A percentile compares a stretch with the other conserved stretches of the same genome.
These are phyloP conservation scores for Naganishia liquefaciens DNA, from an alignment of 1,284 basidiomycete species.

Conservation along the genomic window DNA sequence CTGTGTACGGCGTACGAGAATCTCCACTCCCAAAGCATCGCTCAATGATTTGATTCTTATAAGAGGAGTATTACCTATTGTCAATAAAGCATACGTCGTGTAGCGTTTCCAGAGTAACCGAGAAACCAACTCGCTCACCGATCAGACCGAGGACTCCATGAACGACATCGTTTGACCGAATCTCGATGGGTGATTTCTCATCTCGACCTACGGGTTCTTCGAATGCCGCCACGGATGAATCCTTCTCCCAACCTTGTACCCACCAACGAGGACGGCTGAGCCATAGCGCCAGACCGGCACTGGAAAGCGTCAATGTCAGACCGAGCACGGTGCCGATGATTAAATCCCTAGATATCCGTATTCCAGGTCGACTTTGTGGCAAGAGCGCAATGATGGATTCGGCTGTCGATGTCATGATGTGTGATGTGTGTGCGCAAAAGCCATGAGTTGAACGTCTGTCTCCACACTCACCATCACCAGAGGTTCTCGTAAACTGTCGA, in stretches of 20 bases:
- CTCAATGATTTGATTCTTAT: conserved; percentile 89
- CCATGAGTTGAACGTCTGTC: too few relatives aligned
- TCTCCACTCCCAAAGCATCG: conserved; percentile 86
- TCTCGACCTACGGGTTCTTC: too few relatives aligned
- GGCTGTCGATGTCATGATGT: conserved; percentile 5
- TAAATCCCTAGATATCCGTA: conserved; percentile 53
- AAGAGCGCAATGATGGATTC: conserved; percentile 15
- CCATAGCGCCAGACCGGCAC: conserved; percentile 61
- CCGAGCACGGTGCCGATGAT: conserved; percentile 69
- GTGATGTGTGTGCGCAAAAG: too few relatives aligned
- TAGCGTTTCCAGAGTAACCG: too few relatives aligned
- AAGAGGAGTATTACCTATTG: conserved; percentile 85
- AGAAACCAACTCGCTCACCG: conserved; percentile 57
- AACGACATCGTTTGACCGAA: conserved; percentile 68
- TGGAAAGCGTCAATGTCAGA: conserved; percentile 67
- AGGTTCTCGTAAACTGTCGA: too few relatives aligned
- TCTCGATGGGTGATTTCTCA: conserved; percentile 67
- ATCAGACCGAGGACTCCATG: conserved; percentile 78
- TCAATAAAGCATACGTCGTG: background rate
- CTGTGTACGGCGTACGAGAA: conserved; percentile 59
- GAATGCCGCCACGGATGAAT: too few relatives aligned
- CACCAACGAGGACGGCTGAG: conserved; percentile 25
- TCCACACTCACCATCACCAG: too few relatives aligned
- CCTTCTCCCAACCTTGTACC: conserved; percentile 13
- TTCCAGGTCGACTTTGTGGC: conserved; percentile 35